A percentile compares a stretch with the other conserved stretches of the same genome.
These are phyloP conservation scores for Petasospora rhodanensis DNA, from an alignment of 1,139 yeast genomes.

Conservation along the genomic window DNA sequence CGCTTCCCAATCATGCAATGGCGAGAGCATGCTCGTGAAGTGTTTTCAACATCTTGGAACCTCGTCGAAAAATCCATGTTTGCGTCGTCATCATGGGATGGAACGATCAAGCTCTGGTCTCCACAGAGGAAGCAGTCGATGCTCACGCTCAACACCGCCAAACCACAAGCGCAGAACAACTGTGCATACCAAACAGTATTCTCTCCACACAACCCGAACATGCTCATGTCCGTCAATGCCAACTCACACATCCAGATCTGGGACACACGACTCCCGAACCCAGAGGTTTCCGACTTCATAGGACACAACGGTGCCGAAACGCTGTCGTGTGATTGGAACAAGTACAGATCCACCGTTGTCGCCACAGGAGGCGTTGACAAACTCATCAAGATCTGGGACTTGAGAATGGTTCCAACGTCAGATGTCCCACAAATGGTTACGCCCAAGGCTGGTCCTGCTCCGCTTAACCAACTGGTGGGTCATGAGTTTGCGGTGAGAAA, in stretches of 20 bases:
- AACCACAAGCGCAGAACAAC: conserved; percentile 28
- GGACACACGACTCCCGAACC: conserved; percentile 72
- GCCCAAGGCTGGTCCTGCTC: conserved; percentile 55
- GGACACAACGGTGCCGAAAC: conserved; percentile 83
- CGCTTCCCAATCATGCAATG: conserved; percentile 73
- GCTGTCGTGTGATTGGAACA: conserved; percentile 83
- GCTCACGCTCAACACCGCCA: conserved; percentile 42
- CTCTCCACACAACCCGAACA: conserved; percentile 80
- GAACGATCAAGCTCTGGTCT: conserved; percentile 70
- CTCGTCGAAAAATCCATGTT: conserved; percentile 68
- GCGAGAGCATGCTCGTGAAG: conserved; percentile 80
- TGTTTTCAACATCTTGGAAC: conserved; percentile 87
- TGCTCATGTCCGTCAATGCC: conserved; percentile 73
- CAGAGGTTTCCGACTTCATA: conserved; percentile 48
- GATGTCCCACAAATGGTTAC: conserved; percentile 32
- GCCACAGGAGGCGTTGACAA: conserved; percentile 93
- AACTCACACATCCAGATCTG: conserved; percentile 75
- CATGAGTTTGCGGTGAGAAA: conserved; percentile 86
- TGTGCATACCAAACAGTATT: conserved; percentile 78
- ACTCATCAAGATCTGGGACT: conserved; percentile 80
- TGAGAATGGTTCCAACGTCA: conserved; percentile 56
- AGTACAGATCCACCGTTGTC: conserved; percentile 70
- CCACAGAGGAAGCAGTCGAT: conserved; percentile 59
- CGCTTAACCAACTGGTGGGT: conserved; percentile 75
- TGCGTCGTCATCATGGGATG: conserved; percentile 90